Base-by-base conservation (phyloP, 345 rosid genomes). In the Melastoma malabathricum region DNA sequence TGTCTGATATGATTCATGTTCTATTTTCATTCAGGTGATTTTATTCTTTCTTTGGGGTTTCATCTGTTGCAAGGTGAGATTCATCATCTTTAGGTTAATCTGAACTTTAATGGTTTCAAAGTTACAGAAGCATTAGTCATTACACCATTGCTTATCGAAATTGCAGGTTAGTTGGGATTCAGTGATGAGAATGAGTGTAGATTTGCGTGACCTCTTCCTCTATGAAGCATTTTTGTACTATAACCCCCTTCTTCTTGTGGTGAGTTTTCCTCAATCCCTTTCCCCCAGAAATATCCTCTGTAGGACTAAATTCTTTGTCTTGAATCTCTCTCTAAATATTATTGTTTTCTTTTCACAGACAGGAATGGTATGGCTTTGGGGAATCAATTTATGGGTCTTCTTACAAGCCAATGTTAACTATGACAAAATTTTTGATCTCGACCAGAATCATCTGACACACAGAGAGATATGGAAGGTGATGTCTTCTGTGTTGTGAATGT, bases 301-400 rank as follows among this genome's bases (percentile, higher is more conserved):
- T 31, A 5, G 38, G 38, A 31, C 38, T 9, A 31, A 31, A 31
- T 31, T 31, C 38, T 31, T 31, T 31, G 38, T 5, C 38, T 31
- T 31, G 38, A 31, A 31, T 31, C 7, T 31, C 38, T 31, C 9
- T 31, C 38, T 31, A 31, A 15, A 2, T 51, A 34, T 15, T 50
- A 44, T 20, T 61, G 58, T 20, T 61, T 59, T 76, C 47, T 23
- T 48, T 13, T 50, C 73, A 55, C 79, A 93, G 97, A 88, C 94
- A 20, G 59, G 75, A 84, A 81, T 80, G 94, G 95, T 85, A 48
- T 88, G 99, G 99, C 80, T 93, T 38, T 93, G 99, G 99, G 99
- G 97, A 61, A 68, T 88, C 47, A 84, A 85, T 59, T 60, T 85
- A 63, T 92, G 94, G 95, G 84, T 84, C 25, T 92, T 92, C 66